Evolutionary conservation across 2,329 filamentous ascomycete species (phyloP), one percentile per base, ranked within the genome.

Genomic region (Periconia sp.): DNA sequence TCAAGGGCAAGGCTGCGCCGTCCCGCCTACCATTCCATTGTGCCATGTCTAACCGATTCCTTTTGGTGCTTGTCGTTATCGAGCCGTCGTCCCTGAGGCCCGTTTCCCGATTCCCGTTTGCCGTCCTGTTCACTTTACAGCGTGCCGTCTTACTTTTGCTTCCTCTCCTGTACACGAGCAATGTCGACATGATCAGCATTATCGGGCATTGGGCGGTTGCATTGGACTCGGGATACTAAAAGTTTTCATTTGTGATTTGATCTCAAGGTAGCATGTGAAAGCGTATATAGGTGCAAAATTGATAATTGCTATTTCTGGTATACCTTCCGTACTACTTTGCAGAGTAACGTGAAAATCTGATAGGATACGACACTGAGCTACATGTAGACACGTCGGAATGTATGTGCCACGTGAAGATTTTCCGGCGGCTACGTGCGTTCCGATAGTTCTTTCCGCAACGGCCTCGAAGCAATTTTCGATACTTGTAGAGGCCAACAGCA

Each of bases 151-250:
- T 5, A 15, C 35, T 23, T 21, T n/a, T 4, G 26, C 22, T 25
- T 21, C 10, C 10, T 16, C 29, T 23, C 10, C n/a, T 24, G 8
- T 23, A 28, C 35, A 24, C n/a, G 35, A n/a, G n/a, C 22, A 10
- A 28, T 38, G 35, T 38, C 35, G 11, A 21, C 22, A 38, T 38
- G 35, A 38, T 18, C 4, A 16, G 35, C 35, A 38, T 38, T 24
- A 38, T 38, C 35, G 21, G 35, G 22, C 15, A 38, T 38, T 18
- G 35, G 22, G 17, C 10, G 35, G 35, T 15, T 13, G 35, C 35
- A 38, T 38, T 18, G 22, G 35, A 15, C 21, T 38, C 9, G 12
- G 35, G 12, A 8, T 29, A 26, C 17, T 13, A 38, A 38, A 38
- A 38, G 35, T 38, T 38, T 37, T 22, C 19, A 11, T 7, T 33